Evolutionary conservation across 2,329 filamentous ascomycete genomes (phyloP).

Genomic region (Aspergillus arachidicola): DNA sequence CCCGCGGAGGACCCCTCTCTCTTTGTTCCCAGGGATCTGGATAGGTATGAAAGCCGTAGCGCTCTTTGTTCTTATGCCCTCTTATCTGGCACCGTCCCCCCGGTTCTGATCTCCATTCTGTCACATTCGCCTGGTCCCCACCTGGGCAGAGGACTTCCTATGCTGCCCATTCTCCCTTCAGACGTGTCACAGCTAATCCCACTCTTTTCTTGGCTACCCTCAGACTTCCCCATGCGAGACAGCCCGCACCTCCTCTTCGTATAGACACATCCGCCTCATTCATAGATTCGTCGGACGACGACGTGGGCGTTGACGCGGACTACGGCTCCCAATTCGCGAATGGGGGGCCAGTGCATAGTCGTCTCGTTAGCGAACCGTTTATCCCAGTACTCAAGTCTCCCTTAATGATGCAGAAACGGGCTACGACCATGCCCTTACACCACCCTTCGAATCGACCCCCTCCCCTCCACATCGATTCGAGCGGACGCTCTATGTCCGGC

Average conservation of each 20-base stretch:
- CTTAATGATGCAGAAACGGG: slow-evolving; percentile 52
- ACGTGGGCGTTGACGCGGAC: slow-evolving; percentile 32
- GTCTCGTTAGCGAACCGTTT: slow-evolving; percentile 48
- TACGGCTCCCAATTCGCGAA: slow-evolving; percentile 36
- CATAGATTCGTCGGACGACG: slow-evolving; percentile 28
- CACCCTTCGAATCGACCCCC: slow-evolving; percentile 43
- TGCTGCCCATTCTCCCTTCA: slow-evolving; percentile 24
- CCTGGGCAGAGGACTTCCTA: slow-evolving; percentile 19
- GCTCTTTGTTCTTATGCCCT: slow-evolving; percentile 9
- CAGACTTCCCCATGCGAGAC: slow-evolving; percentile 45
- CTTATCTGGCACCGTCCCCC: slow-evolving; percentile 9
- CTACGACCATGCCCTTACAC: slow-evolving; percentile 50
- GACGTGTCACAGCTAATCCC: slow-evolving; percentile 28
- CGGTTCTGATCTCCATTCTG: neutral
- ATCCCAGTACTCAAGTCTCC: slow-evolving; percentile 71
- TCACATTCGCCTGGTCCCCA: slow-evolving; percentile 5
- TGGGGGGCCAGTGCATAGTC: slow-evolving; percentile 42
- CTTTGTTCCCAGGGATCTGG: slow-evolving; percentile 40
- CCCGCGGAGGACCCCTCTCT: slow-evolving; percentile 31
- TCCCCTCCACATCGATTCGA: slow-evolving; percentile 48
- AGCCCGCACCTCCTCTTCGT: slow-evolving; percentile 34
- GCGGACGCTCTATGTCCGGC: slow-evolving; percentile 37
- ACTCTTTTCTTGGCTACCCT: slow-evolving; percentile 25
- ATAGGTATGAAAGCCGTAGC: slow-evolving; percentile 38
- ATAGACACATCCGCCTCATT: slow-evolving; percentile 35